phyloP scores from a whole-genome alignment of 2,329 filamentous ascomycete genomes.

The Pestalotiopsis sp. region DNA sequence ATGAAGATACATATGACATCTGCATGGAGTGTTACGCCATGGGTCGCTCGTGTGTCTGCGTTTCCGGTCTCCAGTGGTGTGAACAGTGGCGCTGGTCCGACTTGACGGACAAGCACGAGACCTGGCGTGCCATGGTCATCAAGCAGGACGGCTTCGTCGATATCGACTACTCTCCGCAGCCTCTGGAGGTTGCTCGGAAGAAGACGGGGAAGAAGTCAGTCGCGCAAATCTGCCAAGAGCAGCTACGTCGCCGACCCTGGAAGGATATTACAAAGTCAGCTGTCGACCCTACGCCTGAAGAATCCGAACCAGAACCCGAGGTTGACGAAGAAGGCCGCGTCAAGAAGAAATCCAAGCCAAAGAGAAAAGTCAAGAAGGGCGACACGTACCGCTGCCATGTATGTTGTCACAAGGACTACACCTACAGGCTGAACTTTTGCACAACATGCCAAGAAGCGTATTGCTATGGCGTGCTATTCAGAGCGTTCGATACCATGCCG shows the following conservation, averaged over 20 bases:
- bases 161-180: conserved; percentile 66
- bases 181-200: conserved; percentile 70
- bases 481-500: conserved; percentile 89
- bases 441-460: conserved; percentile 76
- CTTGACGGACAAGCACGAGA: conserved; percentile 76
- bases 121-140: conserved; percentile 80
- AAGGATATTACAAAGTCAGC: conserved; percentile 73
- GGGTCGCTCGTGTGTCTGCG: conserved; percentile 88
- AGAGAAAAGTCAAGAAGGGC: conserved; percentile 55
- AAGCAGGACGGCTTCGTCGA: conserved; percentile 70
- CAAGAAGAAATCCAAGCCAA: conserved; percentile 67
- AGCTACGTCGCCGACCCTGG: conserved; percentile 78
- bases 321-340: conserved; percentile 66
- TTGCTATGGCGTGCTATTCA: conserved; percentile 91
- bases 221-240: conserved; percentile 92
- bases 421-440: conserved; percentile 85
- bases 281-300: conserved; percentile 29
- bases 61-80: conserved; percentile 85
- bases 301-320: conserved; percentile 47
- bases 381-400: conserved; percentile 74
- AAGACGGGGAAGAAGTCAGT: conserved; percentile 74
- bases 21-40: conserved; percentile 99
- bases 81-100: conserved; percentile 91
- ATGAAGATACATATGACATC: conserved; percentile 87
- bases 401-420: conserved; percentile 77